Evolutionary conservation across 345 rosid species (phyloP), one percentile per base, ranked within the genome.

Genomic region (Eucalyptus cloeziana): DNA sequence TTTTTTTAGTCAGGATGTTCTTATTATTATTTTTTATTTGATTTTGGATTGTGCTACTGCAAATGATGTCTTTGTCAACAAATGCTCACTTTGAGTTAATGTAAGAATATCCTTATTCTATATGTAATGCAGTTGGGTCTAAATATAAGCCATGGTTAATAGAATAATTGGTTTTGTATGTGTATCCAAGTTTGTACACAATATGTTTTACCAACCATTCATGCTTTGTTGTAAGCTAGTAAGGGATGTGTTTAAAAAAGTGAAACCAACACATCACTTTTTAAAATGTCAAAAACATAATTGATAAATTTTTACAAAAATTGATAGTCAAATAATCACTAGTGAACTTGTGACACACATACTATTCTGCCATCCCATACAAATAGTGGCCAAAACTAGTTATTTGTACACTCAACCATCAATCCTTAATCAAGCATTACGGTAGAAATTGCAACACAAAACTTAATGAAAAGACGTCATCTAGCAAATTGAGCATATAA

Each of bases 341-440:
- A 6, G 33, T 62, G 17, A 62, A 62, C 71, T 62, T 30, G 10
- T 30, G 71, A 62, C 71, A 62, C 5, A 2, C 37, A 30, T 33
- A 9, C 5, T 15, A 19, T 67, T 33, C 0, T 67, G 1, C 43
- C 16, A 31, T 31, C 79, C 6, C 6, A 67, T 4, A 37, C 40
- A 67, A 4, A 67, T 33, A 31, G 11, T 31, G 37, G 43, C 79
- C 79, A 31, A 67, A 67, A 15, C 19, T 0, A 67, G 12, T 6
- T 37, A 7, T 31, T 13, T 31, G 5, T 2, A 8, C 33, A 5
- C 79, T 16, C 12, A 37, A 67, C 2, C 43, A 67, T 62, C 37
- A 7, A 30, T 62, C 16, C 19, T 62, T 62, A 62, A 27, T 27
- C 16, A 62, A 62, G 14, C 16, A 62, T 31, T 31, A 8, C 4